These are phyloP conservation scores for Chlorella sorokiniana DNA, from an alignment of 139 green algal genomes.

Conservation along the genomic window DNA sequence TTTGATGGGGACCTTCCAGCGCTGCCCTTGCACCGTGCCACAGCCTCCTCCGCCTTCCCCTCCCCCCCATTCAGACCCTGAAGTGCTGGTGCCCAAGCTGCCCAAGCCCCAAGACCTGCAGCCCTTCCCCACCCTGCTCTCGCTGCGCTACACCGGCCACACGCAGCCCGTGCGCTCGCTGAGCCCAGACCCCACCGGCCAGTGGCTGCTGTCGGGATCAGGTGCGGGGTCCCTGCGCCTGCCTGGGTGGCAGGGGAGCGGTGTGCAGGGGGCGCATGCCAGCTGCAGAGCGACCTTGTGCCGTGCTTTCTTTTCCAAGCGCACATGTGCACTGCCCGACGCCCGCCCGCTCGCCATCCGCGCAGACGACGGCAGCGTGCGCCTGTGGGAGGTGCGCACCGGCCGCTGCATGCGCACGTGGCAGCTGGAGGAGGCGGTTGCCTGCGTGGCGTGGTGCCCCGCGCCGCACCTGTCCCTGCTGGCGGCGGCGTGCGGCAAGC, in stretches of 20 bases:
- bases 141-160: slow-evolving; percentile 84
- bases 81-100: slow-evolving; percentile 89
- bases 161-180: slow-evolving; percentile 29
- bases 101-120: slow-evolving; percentile 92
- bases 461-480: slow-evolving; percentile 45
- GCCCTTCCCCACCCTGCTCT: slow-evolving; percentile 88
- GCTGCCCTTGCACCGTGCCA: background rate
- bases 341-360: slow-evolving; percentile 76
- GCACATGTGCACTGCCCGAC: slow-evolving; percentile 58
- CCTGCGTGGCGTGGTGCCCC: slow-evolving; percentile 79
- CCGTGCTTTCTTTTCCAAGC: background rate
- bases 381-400: slow-evolving; percentile 89
- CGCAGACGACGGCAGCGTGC: slow-evolving; percentile 68
- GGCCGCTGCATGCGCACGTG: slow-evolving; percentile 54
- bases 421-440: slow-evolving; percentile 58
- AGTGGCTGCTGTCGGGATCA: slow-evolving; percentile 74
- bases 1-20: background rate
- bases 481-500: slow-evolving; percentile 48
- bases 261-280: background rate
- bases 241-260: background rate
- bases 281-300: background rate
- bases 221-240: background rate
- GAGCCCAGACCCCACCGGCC: slow-evolving; percentile 30
- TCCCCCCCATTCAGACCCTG: slow-evolving; percentile 54
- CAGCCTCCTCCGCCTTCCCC: background rate